Evolutionary conservation across 2,329 filamentous ascomycete species (phyloP), one percentile per base, ranked within the genome.

Genomic region (Epichloe coenophiala): DNA sequence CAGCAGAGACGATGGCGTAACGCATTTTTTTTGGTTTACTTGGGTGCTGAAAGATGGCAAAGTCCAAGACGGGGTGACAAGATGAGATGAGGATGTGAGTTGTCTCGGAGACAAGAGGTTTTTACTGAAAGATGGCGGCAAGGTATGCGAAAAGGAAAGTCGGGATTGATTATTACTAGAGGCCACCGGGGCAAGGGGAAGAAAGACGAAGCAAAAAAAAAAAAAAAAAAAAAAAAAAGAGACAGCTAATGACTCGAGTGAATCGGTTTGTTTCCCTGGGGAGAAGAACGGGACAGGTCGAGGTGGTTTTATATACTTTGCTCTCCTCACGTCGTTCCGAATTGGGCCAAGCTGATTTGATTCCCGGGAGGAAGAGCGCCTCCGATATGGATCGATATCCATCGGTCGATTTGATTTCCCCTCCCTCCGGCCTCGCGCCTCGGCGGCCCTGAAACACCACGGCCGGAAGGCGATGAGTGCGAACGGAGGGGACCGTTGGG

Each of bases 1-100:
- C 59, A 9, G 61, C 56, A 17, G 58, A 58, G 33, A 62, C 49
- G 45, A 62, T 21, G 45, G 58, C 49, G 55, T 59, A 63, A 51
- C 59, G 61, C 63, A 67, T 17, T 1, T 17, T 17, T 1, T 17
- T 65, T 64, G 53, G 48, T 41, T 7, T 13, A 3, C 1, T 38
- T 37, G 6, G 15, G 17, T 17, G 19, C n/a, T n/a, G n/a, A n/a
- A n/a, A n/a, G n/a, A n/a, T n/a, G n/a, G n/a, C n/a, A n/a, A n/a
- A n/a, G n/a, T n/a, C n/a, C n/a, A n/a, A n/a, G n/a, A n/a, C n/a
- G n/a, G n/a, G n/a, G 17, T 17, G 19, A 3, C 3, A 3, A 21
- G 19, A 21, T 21, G 3, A 21, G 19, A 21, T 21, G 19, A 3
- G 21, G 19, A 21, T 21, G 19, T 21, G 3, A 21, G 19, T 3